Conservation (phyloP, 106 monocot species). For the Alisma plantagoaquatica region DNA sequence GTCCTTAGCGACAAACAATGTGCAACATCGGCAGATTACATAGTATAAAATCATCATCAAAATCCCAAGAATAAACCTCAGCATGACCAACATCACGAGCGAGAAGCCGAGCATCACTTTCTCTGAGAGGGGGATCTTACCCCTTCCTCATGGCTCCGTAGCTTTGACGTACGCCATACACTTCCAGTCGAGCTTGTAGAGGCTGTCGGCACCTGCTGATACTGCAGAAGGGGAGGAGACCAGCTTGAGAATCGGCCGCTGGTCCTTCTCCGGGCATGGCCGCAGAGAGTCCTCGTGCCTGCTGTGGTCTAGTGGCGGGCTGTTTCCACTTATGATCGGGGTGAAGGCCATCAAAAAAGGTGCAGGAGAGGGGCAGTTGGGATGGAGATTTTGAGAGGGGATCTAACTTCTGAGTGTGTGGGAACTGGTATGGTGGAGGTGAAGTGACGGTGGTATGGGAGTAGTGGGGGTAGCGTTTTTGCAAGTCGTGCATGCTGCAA, state of each 20-base stretch:
- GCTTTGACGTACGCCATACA: slow-evolving; percentile 57
- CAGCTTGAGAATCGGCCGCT: slow-evolving; percentile 21
- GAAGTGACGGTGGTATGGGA: too few species aligned
- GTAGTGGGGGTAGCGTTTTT: too few species aligned
- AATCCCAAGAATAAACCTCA: slow-evolving; percentile 47
- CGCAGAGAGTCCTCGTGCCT: not conserved
- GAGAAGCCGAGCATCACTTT: slow-evolving; percentile 54
- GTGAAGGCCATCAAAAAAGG: too few species aligned
- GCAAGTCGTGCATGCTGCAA: too few species aligned
- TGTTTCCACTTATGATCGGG: too few species aligned
- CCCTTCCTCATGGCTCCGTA: slow-evolving; percentile 60
- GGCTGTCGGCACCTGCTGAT: slow-evolving; percentile 17
- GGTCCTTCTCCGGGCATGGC: slow-evolving; percentile 13
- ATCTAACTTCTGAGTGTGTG: too few species aligned
- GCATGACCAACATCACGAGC: slow-evolving; percentile 51
- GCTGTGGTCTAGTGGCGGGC: too few species aligned
- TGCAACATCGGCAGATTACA: slow-evolving; percentile 69
- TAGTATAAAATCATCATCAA: slow-evolving; percentile 52
- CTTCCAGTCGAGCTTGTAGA: slow-evolving; percentile 49
- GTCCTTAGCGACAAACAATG: slow-evolving; percentile 54
- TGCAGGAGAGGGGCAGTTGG: too few species aligned
- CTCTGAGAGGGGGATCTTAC: slow-evolving; percentile 39
- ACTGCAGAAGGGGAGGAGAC: slow-evolving; percentile 1
- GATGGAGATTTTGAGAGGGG: too few species aligned
- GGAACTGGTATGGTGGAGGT: too few species aligned